Evolutionary conservation across 306 rosid species (phyloP).

Genomic region (Vigna nakashimae): DNA sequence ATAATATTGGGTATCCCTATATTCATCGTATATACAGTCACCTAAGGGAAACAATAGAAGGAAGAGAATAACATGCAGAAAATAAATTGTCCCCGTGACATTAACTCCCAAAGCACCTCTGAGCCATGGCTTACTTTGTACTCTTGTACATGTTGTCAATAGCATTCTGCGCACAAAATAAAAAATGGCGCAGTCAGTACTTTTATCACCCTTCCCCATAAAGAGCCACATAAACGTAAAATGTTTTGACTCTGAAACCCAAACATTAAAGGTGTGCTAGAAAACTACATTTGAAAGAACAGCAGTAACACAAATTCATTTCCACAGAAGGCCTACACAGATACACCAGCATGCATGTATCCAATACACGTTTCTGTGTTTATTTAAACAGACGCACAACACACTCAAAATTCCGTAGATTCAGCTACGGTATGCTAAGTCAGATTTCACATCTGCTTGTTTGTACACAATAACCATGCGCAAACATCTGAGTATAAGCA

Average conservation of each 20-base stretch:
- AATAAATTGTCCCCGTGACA: slow-evolving; percentile 24
- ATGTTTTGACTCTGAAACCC: neutral
- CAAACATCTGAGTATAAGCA: neutral
- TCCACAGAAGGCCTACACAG: neutral
- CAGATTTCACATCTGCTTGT: neutral
- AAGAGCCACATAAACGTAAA: neutral
- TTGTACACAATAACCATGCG: neutral
- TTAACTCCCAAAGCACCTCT: slow-evolving; percentile 39
- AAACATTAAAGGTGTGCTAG: neutral
- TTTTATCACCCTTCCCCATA: neutral
- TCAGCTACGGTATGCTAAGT: neutral
- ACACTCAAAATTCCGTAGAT: neutral
- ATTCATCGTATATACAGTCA: slow-evolving; percentile 37
- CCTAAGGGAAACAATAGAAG: slow-evolving; percentile 28
- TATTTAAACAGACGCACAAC: neutral
- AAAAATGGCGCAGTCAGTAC: slow-evolving; percentile 39
- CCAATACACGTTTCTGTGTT: neutral
- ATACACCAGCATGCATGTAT: neutral
- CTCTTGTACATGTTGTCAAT: slow-evolving; percentile 84
- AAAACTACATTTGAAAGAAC: slow-evolving; percentile 12
- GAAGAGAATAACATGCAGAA: slow-evolving; percentile 28
- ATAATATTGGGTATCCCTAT: neutral
- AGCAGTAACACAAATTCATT: slow-evolving; percentile 1
- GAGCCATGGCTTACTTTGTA: slow-evolving; percentile 61
- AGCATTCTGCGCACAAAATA: slow-evolving; percentile 53